Conservation (phyloP, 345 rosid genomes). For the Eucalyptus leucophloia region DNA sequence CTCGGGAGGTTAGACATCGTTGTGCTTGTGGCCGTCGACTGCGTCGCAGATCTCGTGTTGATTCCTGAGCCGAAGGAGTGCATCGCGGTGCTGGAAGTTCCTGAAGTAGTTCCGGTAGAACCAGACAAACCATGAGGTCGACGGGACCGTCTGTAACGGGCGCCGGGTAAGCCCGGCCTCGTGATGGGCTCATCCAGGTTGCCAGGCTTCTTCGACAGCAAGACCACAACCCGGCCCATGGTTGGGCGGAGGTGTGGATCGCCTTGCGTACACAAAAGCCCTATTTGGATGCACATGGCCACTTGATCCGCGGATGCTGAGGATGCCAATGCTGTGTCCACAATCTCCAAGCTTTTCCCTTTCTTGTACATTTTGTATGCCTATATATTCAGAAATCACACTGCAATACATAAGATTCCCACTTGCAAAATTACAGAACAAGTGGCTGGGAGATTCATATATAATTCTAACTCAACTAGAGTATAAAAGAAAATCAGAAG, state of each 20-base stretch:
- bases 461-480: background rate
- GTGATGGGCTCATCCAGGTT: slow-evolving; percentile 42
- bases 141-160: slow-evolving; percentile 47
- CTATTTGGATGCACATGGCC: slow-evolving; percentile 61
- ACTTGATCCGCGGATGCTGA: slow-evolving; percentile 47
- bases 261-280: slow-evolving; percentile 74
- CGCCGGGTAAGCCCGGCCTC: slow-evolving; percentile 57
- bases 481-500: background rate
- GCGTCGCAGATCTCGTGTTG: slow-evolving; percentile 1
- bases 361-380: slow-evolving; percentile 65
- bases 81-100: slow-evolving; percentile 3
- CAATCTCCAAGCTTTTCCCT: slow-evolving; percentile 50
- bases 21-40: background rate
- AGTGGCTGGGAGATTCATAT: background rate
- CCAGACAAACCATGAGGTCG: slow-evolving; percentile 33
- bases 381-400: slow-evolving; percentile 16
- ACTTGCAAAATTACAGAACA: background rate
- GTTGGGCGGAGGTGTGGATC: slow-evolving; percentile 62
- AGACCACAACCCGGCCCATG: slow-evolving; percentile 52
- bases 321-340: slow-evolving; percentile 43
- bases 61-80: slow-evolving; percentile 36
- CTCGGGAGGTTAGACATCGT: background rate
- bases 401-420: background rate
- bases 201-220: slow-evolving; percentile 59
- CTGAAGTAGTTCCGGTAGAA: slow-evolving; percentile 16